Evolutionary conservation across 2,329 filamentous ascomycete genomes (phyloP).

Genomic region (Chrysoporthe deuterocubensis): DNA sequence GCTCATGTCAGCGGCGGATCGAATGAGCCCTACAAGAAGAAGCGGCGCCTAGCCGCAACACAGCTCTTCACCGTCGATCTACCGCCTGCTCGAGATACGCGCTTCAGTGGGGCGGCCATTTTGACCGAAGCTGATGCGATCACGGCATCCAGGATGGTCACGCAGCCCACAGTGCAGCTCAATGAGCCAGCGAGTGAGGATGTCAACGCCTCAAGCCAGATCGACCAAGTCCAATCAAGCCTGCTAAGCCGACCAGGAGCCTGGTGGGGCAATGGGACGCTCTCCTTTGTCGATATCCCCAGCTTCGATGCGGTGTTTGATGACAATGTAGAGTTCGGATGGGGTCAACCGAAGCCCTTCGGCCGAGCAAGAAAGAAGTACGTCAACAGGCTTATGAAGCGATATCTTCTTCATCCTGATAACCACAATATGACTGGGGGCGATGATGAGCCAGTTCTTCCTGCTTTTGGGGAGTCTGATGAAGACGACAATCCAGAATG

Average conservation of each 20-base stretch:
- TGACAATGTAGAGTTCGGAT: constrained; percentile 35
- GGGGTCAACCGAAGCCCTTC: constrained; percentile 34
- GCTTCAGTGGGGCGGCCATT: constrained; percentile 25
- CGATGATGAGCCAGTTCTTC: constrained; percentile 46
- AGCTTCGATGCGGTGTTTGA: not conserved
- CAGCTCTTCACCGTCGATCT: constrained; percentile 30
- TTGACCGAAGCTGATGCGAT: constrained; percentile 22
- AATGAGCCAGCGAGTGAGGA: too few species aligned
- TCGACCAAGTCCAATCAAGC: constrained; percentile 1
- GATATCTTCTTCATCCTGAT: constrained; percentile 39
- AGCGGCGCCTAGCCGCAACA: constrained; percentile 38
- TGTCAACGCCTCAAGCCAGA: not conserved
- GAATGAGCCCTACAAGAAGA: constrained; percentile 32
- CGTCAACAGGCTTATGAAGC: constrained; percentile 46
- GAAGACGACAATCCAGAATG: constrained; percentile 45
- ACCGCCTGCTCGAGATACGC: constrained; percentile 12
- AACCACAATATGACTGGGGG: constrained; percentile 1
- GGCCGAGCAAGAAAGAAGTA: constrained; percentile 50
- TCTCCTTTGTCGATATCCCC: constrained; percentile 31
- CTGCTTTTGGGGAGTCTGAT: constrained; percentile 59
- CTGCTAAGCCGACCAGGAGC: constrained; percentile 29
- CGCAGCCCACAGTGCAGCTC: not conserved
- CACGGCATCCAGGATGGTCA: not conserved
- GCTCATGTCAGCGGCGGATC: not conserved
- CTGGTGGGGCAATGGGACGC: constrained; percentile 43